Percentiles rank a stretch among this genome's conserved stretches.
Evolutionary conservation across 352 stramenopile genomes (phyloP).

Genomic region (Hyaloperonospora brassicae): DNA sequence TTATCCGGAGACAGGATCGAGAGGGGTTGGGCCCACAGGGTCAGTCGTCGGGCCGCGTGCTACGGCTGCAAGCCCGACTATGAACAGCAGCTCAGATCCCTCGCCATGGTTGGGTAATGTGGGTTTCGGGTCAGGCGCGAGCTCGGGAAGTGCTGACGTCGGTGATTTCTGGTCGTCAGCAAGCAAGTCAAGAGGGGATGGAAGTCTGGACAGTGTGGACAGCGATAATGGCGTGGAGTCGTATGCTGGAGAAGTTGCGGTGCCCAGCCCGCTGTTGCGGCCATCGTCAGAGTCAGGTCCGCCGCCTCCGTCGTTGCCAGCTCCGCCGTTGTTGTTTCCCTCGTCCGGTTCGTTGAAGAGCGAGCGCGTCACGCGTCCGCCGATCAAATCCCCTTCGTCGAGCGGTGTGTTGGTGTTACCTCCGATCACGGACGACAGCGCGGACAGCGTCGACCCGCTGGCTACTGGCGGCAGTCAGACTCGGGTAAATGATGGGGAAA

Average conservation of each 20-base stretch:
- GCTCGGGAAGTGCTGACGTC: slow-evolving; percentile 5
- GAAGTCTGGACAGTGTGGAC: slow-evolving; percentile 10
- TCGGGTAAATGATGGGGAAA: slow-evolving; percentile 14
- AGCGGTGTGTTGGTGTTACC: slow-evolving; percentile 18
- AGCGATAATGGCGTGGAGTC: slow-evolving; percentile 3
- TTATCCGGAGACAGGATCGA: slow-evolving; percentile 6
- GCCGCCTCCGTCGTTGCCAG: slow-evolving; percentile 3
- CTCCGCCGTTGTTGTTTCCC: slow-evolving; percentile 6
- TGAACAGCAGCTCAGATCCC: slow-evolving; percentile 8
- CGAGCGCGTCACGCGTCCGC: slow-evolving; percentile 6
- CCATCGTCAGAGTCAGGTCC: slow-evolving; percentile 10
- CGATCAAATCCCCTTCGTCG: slow-evolving; percentile 12
- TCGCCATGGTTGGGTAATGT: slow-evolving; percentile 11
- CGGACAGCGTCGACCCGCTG: slow-evolving; percentile 16
- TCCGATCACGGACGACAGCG: slow-evolving; percentile 24
- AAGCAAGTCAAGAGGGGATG: slow-evolving; percentile 7
- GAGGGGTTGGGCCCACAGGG: background rate
- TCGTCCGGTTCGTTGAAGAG: slow-evolving; percentile 11
- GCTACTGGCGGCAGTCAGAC: slow-evolving; percentile 12
- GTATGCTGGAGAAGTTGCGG: slow-evolving; percentile 5
- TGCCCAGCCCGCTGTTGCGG: background rate
- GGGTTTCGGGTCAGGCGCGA: slow-evolving; percentile 14
- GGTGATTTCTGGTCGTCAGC: slow-evolving; percentile 4
- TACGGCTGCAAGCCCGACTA: background rate
- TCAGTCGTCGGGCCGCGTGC: slow-evolving; percentile 5